phyloP scores from a whole-genome alignment of 2,329 filamentous ascomycete species.

The Claviceps maximensis region DNA sequence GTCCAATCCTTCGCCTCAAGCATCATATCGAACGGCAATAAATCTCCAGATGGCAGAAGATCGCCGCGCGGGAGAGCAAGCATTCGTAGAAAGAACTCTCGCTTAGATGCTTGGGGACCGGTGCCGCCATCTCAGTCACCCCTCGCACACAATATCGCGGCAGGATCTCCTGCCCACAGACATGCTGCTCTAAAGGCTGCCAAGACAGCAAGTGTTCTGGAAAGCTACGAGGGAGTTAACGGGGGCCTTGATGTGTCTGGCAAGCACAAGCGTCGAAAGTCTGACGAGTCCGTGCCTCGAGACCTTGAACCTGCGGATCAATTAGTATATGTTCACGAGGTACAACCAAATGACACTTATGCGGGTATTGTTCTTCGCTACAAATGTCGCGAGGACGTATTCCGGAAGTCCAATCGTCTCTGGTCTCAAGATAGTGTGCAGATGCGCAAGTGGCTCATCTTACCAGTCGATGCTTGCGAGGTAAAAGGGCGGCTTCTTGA shows the following conservation, averaged over 20 bases:
- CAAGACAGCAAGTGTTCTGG: conserved; percentile 44
- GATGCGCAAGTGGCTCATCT: conserved; percentile 61
- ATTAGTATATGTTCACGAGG: conserved; percentile 80
- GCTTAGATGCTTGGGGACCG: conserved; percentile 33
- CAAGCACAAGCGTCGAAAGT: conserved; percentile 52
- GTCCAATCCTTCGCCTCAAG: conserved; percentile 41
- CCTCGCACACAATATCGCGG: conserved; percentile 35
- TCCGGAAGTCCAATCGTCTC: conserved; percentile 80
- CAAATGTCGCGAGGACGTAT: conserved; percentile 68
- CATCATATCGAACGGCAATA: conserved; percentile 18
- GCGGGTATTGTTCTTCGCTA: conserved; percentile 85
- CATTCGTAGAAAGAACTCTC: conserved; percentile 8
- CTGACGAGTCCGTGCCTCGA: conserved; percentile 41
- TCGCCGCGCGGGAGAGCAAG: neutral
- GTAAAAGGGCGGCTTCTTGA: conserved; percentile 61
- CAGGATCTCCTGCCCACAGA: conserved; percentile 39
- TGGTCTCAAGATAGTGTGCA: conserved; percentile 93
- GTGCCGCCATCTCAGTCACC: conserved; percentile 28
- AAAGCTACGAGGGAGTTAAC: conserved; percentile 48
- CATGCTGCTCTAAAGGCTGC: conserved; percentile 42
- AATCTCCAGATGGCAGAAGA: conserved; percentile 3
- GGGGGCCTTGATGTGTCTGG: conserved; percentile 42
- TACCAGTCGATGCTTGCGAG: conserved; percentile 83
- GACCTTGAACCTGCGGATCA: conserved; percentile 58
- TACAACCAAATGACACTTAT: conserved; percentile 72